Conservation (phyloP, 2,329 filamentous ascomycete genomes). For the Cladosporium sp. region DNA sequence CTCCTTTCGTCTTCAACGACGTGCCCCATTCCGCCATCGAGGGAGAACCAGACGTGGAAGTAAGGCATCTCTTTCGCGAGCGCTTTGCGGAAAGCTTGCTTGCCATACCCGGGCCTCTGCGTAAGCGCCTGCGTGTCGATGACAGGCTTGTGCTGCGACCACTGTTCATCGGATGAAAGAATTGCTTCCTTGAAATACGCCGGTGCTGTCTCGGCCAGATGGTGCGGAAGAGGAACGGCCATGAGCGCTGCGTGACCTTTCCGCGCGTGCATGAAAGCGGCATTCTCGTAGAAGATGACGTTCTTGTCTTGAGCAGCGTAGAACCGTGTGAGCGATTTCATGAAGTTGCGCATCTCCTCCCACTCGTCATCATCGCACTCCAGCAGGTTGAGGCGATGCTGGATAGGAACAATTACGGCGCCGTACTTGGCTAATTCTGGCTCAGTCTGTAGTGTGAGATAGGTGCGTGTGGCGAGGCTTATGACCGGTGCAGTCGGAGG, state of each 20-base stretch:
- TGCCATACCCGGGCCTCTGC: conserved; percentile 61
- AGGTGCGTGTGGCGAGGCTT: conserved; percentile 78
- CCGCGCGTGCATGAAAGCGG: conserved; percentile 64
- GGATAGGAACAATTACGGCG: conserved; percentile 80
- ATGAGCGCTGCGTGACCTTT: conserved; percentile 80
- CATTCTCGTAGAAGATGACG: conserved; percentile 97
- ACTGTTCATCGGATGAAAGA: conserved; percentile 79
- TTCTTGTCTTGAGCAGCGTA: conserved; percentile 90
- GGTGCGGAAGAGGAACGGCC: conserved; percentile 81
- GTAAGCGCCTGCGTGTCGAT: conserved; percentile 73
- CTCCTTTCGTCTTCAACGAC: conserved; percentile 77
- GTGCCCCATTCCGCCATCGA: conserved; percentile 89
- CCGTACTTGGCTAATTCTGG: conserved; percentile 80
- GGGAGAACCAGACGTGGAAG: conserved; percentile 91
- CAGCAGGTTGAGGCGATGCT: conserved; percentile 83
- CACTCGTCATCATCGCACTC: conserved; percentile 99
- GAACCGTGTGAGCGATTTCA: conserved; percentile 91
- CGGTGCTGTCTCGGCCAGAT: conserved; percentile 82
- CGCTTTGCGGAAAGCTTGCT: conserved; percentile 71
- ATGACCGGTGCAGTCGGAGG: conserved; percentile 73
- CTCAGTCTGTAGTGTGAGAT: conserved; percentile 80
- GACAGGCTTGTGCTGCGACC: conserved; percentile 90
- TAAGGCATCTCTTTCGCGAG: conserved; percentile 97
- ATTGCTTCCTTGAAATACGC: conserved; percentile 96
- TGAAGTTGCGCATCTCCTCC: conserved; percentile 98